These are phyloP conservation scores for Patellifolia procumbens DNA, from an alignment of 179 eudicot genomes.

Conservation along the genomic window DNA sequence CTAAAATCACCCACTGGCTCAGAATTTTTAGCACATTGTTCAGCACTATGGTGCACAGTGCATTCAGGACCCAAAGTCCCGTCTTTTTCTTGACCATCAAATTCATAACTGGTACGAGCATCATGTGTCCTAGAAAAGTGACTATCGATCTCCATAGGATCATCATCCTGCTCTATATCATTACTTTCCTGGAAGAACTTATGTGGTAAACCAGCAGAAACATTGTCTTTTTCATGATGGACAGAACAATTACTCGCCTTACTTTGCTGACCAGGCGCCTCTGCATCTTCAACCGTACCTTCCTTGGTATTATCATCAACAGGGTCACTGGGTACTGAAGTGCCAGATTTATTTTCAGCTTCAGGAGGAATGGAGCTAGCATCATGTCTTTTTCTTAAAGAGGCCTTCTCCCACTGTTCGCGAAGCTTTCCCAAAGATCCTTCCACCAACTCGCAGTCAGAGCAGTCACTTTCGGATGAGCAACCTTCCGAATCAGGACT, in stretches of 20 bases:
- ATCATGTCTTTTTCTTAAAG: slow-evolving; percentile 42
- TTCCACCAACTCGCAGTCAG: slow-evolving; percentile 75
- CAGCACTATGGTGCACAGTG: not conserved
- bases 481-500: slow-evolving; percentile 41
- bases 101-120: not conserved
- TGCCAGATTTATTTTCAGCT: slow-evolving; percentile 13
- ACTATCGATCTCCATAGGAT: slow-evolving; percentile 16
- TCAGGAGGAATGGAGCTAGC: slow-evolving; percentile 25
- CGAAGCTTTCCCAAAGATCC: slow-evolving; percentile 54
- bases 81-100: slow-evolving; percentile 1
- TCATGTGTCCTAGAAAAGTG: slow-evolving; percentile 10
- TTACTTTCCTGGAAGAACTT: slow-evolving; percentile 10
- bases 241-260: not conserved
- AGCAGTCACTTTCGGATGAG: slow-evolving; percentile 57
- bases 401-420: slow-evolving; percentile 74
- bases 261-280: slow-evolving; percentile 1
- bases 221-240: not conserved
- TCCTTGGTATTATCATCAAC: slow-evolving; percentile 14
- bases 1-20: not conserved
- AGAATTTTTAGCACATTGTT: slow-evolving; percentile 3
- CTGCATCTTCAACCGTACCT: not conserved
- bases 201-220: not conserved
- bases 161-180: slow-evolving; percentile 9
- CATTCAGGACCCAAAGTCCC: slow-evolving; percentile 8
- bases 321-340: slow-evolving; percentile 28